These are phyloP conservation scores for Beauveria pseudobassiana DNA, from an alignment of 2,329 filamentous ascomycete species.

Conservation along the genomic window DNA sequence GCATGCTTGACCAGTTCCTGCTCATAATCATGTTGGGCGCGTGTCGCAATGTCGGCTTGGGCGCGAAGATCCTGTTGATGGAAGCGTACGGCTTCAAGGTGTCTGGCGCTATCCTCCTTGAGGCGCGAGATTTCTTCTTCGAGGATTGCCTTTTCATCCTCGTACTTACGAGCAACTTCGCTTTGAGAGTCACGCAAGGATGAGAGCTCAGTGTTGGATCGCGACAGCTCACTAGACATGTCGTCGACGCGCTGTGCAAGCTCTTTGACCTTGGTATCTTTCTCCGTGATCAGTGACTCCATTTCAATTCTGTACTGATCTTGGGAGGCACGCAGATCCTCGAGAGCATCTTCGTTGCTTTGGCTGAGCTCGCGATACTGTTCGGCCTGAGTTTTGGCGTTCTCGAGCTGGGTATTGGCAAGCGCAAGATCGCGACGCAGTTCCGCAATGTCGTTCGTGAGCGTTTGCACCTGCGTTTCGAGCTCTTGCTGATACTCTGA, in stretches of 20 bases:
- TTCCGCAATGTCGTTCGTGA: slow-evolving; percentile 76
- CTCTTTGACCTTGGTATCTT: slow-evolving; percentile 72
- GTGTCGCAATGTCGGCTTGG: slow-evolving; percentile 87
- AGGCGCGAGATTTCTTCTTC: slow-evolving; percentile 74
- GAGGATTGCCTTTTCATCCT: slow-evolving; percentile 74
- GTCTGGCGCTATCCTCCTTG: slow-evolving; percentile 75
- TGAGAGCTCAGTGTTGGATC: slow-evolving; percentile 75
- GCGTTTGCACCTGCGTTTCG: slow-evolving; percentile 65
- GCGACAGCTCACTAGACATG: slow-evolving; percentile 71
- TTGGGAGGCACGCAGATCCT: slow-evolving; percentile 69
- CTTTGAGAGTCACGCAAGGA: slow-evolving; percentile 72
- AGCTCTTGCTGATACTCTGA: slow-evolving; percentile 40
- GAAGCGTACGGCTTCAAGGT: slow-evolving; percentile 70
- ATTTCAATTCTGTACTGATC: slow-evolving; percentile 86
- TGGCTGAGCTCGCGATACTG: slow-evolving; percentile 86
- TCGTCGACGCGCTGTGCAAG: slow-evolving; percentile 79
- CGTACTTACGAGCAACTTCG: slow-evolving; percentile 61
- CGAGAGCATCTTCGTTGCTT: slow-evolving; percentile 76
- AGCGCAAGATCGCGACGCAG: slow-evolving; percentile 82
- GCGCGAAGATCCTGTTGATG: slow-evolving; percentile 88
- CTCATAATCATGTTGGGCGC: slow-evolving; percentile 93
- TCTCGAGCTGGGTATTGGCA: slow-evolving; percentile 71
- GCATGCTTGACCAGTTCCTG: slow-evolving; percentile 91
- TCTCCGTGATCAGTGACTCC: slow-evolving; percentile 66
- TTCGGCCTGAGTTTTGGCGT: slow-evolving; percentile 72